Evolutionary conservation across 768 basidiomycete species (phyloP).

Genomic region (Gloeostereum incarnatum): DNA sequence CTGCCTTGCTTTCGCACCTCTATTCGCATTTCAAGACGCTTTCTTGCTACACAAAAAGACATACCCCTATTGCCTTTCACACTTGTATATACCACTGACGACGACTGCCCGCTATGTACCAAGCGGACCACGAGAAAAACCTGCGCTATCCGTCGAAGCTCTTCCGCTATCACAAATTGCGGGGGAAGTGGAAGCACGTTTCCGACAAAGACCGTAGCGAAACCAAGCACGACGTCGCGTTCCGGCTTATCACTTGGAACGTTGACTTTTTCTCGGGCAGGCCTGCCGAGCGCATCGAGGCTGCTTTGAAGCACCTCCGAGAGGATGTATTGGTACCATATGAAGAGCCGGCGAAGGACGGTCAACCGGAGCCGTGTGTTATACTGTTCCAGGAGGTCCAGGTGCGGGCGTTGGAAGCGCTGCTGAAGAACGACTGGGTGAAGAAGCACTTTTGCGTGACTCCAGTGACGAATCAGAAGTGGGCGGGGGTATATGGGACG

Average conservation of each 20-base stretch:
- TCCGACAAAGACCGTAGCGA: constrained; percentile 8
- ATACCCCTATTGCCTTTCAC: no score
- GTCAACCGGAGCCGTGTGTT: constrained; percentile 46
- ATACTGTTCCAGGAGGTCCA: constrained; percentile 68
- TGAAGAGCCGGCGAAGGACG: constrained; percentile 29
- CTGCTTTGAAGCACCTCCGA: constrained; percentile 47
- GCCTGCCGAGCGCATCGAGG: constrained; percentile 31
- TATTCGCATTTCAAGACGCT: no score
- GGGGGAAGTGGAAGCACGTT: constrained; percentile 36
- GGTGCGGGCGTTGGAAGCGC: constrained; percentile 26
- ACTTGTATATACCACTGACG: no score
- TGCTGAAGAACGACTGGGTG: constrained; percentile 57
- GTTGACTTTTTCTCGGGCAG: constrained; percentile 36
- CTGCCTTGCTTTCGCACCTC: no score
- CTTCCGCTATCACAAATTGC: constrained; percentile 30
- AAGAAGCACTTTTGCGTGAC: constrained; percentile 47
- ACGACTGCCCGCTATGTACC: constrained; percentile 20
- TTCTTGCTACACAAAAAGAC: no score
- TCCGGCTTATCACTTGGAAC: constrained; percentile 69
- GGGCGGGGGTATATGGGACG: constrained; percentile 53
- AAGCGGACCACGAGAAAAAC: constrained; percentile 18
- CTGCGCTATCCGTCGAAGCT: constrained; percentile 10
- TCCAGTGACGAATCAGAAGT: constrained; percentile 44
- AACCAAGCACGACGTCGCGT: constrained; percentile 13
- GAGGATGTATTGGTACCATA: constrained; percentile 42